Conservation (phyloP, 2,329 filamentous ascomycete genomes). For the Ascosphaera aggregata region DNA sequence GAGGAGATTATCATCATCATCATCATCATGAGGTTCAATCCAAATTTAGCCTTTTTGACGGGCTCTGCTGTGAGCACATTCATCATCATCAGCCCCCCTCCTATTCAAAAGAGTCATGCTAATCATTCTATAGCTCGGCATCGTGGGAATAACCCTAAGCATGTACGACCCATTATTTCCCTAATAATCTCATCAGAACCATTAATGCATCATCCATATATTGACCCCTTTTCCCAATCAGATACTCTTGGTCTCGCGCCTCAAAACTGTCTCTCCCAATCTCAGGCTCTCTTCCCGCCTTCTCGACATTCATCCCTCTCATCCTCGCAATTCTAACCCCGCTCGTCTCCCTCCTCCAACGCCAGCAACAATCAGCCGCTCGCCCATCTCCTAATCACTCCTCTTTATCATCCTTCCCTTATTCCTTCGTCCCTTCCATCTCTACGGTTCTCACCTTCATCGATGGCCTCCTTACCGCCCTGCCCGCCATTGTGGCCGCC, state of each 20-base stretch:
- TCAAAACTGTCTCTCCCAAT: slow-evolving; percentile 2
- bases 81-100: neutral
- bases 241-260: slow-evolving; percentile 3
- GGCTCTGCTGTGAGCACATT: neutral
- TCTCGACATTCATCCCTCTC: slow-evolving; percentile 1
- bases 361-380: neutral
- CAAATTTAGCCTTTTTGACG: neutral
- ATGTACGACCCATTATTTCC: too few relatives aligned
- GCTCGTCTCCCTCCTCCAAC: neutral
- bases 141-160: slow-evolving; percentile 2
- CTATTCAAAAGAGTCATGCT: neutral
- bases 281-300: slow-evolving; percentile 2
- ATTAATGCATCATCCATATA: too few relatives aligned
- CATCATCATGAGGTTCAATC: neutral
- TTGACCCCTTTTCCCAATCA: neutral
- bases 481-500: slow-evolving; percentile 2
- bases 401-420: neutral
- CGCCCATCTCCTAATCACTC: too few relatives aligned
- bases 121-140: neutral
- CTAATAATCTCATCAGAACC: neutral
- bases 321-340: neutral
- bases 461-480: slow-evolving; percentile 1
- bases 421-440: neutral
- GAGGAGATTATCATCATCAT: too few relatives aligned
- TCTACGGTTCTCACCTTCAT: slow-evolving; percentile 1